Percentiles rank a stretch among this genome's conserved stretches.
phyloP scores from a whole-genome alignment of 306 rosid genomes.

The Gillenia trifoliata region DNA sequence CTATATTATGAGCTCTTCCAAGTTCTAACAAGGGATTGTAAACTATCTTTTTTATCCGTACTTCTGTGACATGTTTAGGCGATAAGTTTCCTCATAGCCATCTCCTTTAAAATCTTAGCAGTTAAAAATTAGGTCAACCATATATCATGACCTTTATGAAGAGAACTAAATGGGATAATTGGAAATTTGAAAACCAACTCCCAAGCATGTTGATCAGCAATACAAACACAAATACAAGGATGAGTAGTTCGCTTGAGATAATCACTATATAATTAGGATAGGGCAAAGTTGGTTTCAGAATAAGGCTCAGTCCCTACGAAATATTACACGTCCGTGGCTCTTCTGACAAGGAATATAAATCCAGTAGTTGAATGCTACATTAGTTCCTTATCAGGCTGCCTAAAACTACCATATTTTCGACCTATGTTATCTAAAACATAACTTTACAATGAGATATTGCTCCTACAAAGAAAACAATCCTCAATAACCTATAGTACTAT shows the following conservation, averaged over 20 bases:
- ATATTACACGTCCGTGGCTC: neutral
- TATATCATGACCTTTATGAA: neutral
- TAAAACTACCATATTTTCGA: neutral
- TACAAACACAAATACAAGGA: neutral
- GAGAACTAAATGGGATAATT: neutral
- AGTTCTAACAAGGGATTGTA: too few relatives aligned
- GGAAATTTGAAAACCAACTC: neutral
- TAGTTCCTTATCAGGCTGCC: neutral
- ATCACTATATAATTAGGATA: neutral
- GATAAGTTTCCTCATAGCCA: too few relatives aligned
- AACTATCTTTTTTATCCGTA: too few relatives aligned
- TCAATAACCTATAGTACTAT: neutral
- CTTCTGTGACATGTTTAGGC: too few relatives aligned
- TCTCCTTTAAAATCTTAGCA: neutral
- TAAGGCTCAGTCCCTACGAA: neutral
- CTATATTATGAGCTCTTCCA: neutral
- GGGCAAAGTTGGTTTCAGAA: neutral
- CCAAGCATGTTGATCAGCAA: constrained; percentile 9
- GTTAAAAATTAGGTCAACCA: neutral
- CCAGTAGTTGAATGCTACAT: neutral
- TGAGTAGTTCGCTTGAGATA: neutral
- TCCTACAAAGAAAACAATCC: neutral
- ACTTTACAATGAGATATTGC: neutral
- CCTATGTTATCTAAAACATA: neutral
- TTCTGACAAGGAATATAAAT: neutral